Base-by-base conservation (phyloP, 495 filamentous ascomycete genomes). In the Achaetomiella virescens region DNA sequence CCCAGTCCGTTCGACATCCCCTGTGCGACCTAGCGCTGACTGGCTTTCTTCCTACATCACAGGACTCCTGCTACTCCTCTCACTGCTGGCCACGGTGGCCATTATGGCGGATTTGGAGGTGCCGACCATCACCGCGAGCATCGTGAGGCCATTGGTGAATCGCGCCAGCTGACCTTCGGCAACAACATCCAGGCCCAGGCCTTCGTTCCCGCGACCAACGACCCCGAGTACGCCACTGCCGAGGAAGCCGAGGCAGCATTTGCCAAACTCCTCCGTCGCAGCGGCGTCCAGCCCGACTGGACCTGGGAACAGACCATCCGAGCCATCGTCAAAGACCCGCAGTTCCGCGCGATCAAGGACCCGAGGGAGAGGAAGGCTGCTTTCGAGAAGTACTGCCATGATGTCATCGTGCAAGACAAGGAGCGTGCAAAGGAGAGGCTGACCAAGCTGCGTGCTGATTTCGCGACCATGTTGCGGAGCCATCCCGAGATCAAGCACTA, bases 401-500 rank as follows among this genome's bases (percentile, higher is more conserved):
- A 97, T 71, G 83, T 95, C 71, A 83, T 91, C 61, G 78, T 87
- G 62, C 89, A 97, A 71, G 93, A 97, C 74, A 95, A 93, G 75
- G 91, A 95, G 62, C 87, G 88, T 65, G 91, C 90, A 66, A 93
- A 93, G 72, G 93, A 97, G 74, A 86, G 93, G 75, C 82, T 95
- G 66, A 83, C 90, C 63, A 97, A 96, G 73, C 80, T 97, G 61
- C 89, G 90, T 59, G 79, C 88, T 70, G 92, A 97, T 75, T 99
- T 97, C 74, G 86, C 84, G 63, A 91, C 85, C 51, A 99, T 99
- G 93, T 78, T 97, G 61, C 89, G 86, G 70, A 91, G 90, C 58
- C 95, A 97, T 70, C 90, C 91, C 63, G 93, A 97, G 75, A 97
- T 99, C 68, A 95, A 92, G 72, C 84, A 96, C 62, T 97, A 96